These are phyloP conservation scores for Amphicarpaea edgeworthii DNA, from an alignment of 306 rosid species.

Conservation along the genomic window DNA sequence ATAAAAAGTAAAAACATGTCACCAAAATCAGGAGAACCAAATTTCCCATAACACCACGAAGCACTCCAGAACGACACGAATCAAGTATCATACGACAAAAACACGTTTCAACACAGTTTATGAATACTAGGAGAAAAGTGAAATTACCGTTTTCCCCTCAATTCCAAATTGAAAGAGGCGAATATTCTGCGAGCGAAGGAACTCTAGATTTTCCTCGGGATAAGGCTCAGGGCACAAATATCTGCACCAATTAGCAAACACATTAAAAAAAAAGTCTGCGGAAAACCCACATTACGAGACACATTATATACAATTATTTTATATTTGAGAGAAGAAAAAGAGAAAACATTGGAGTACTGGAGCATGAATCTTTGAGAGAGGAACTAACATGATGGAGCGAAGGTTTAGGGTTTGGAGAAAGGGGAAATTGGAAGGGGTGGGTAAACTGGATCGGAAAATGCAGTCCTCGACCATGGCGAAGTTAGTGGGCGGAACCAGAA, in stretches of 20 bases:
- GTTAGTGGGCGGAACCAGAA: constrained; percentile 76
- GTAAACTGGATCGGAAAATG: constrained; percentile 90
- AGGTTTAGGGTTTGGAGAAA: constrained; percentile 78
- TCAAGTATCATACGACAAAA: neutral
- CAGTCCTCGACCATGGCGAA: constrained; percentile 92
- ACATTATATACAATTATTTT: neutral
- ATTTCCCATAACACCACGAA: neutral
- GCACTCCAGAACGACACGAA: neutral
- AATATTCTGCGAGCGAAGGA: constrained; percentile 70
- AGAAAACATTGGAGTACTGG: neutral
- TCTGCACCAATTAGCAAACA: constrained; percentile 58
- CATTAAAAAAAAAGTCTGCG: neutral
- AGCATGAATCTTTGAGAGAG: neutral
- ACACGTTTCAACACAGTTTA: neutral
- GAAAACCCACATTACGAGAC: neutral
- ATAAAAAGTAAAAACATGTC: neutral
- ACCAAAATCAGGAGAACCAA: constrained; percentile 16
- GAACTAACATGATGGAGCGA: constrained; percentile 77
- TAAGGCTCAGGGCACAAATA: constrained; percentile 93
- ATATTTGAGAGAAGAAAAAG: neutral
- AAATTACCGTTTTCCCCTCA: constrained; percentile 86
- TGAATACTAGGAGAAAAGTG: neutral
- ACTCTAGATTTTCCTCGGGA: constrained; percentile 83
- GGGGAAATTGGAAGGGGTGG: constrained; percentile 69
- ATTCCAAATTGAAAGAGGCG: constrained; percentile 86